Percentiles rank a stretch among this genome's conserved stretches.
Conservation (phyloP, 1,139 yeast species). For the Protomyces pachydermus region DNA sequence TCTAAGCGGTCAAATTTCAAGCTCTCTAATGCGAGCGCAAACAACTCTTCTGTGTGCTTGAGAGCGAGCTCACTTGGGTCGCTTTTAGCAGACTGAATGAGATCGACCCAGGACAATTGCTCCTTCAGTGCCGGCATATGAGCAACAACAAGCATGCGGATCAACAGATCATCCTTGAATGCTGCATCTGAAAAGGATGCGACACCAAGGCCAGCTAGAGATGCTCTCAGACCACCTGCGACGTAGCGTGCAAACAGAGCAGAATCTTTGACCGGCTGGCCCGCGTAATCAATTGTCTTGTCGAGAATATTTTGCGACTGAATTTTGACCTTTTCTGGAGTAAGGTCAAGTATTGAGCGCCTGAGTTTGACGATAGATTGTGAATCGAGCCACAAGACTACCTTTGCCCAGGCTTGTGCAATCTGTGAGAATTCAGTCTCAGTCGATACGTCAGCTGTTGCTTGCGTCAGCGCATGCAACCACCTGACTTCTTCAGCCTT, state of each 20-base stretch:
- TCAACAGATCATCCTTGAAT: constrained; percentile 44
- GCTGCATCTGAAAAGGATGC: constrained; percentile 35
- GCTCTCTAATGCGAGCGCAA: constrained; percentile 35
- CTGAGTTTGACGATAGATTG: neutral
- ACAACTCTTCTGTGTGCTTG: constrained; percentile 42
- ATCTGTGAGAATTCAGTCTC: neutral
- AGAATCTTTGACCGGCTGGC: constrained; percentile 7
- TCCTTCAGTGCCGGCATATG: constrained; percentile 46
- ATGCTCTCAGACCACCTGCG: constrained; percentile 1
- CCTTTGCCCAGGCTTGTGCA: constrained; percentile 5
- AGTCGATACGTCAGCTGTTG: neutral
- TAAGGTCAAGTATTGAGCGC: neutral
- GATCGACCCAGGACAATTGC: constrained; percentile 59
- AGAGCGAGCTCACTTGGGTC: constrained; percentile 63
- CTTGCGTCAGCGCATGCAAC: constrained; percentile 10
- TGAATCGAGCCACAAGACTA: neutral
- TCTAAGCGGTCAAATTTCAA: constrained; percentile 20
- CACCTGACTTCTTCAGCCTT: constrained; percentile 15
- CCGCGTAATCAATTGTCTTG: constrained; percentile 29
- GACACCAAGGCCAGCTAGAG: neutral
- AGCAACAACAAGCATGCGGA: constrained; percentile 50
- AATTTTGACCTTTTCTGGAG: neutral
- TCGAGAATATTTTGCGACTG: constrained; percentile 1
- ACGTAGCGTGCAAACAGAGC: constrained; percentile 31
- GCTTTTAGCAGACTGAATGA: constrained; percentile 55